These are phyloP conservation scores for Anethum foeniculum DNA, from an alignment of 140 eudicot species.

Conservation along the genomic window DNA sequence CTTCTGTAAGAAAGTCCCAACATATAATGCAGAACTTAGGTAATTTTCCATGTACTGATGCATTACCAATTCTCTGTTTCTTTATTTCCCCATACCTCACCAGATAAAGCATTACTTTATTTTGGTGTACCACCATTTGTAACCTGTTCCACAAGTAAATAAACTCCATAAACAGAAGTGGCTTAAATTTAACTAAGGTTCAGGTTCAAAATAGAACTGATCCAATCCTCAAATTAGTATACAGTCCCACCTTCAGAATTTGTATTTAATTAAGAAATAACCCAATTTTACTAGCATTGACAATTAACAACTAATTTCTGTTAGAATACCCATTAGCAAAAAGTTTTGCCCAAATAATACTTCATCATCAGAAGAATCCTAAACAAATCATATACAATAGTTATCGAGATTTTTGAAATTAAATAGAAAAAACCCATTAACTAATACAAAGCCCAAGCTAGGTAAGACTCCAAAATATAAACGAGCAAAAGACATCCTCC, in stretches of 20 bases:
- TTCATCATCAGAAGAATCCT: not conserved
- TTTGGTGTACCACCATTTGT: constrained; percentile 73
- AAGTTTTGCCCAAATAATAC: not conserved
- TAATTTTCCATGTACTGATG: constrained; percentile 74
- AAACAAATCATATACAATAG: not conserved
- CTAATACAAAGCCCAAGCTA: not conserved
- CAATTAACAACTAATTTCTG: no score
- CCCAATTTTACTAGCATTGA: not conserved
- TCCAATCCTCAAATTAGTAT: not conserved
- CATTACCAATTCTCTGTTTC: constrained; percentile 79
- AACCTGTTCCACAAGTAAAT: constrained; percentile 35
- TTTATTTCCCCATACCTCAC: constrained; percentile 96
- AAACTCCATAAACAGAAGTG: not conserved
- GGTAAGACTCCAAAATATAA: constrained; percentile 32
- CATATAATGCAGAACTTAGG: constrained; percentile 46
- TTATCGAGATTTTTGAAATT: not conserved
- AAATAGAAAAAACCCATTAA: not conserved
- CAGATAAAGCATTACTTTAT: constrained; percentile 86
- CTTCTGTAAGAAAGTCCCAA: not conserved
- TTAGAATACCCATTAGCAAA: not conserved
- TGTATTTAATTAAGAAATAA: not conserved
- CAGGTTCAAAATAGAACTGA: not conserved
- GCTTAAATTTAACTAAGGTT: not conserved
- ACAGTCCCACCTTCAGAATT: not conserved
- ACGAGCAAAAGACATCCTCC: constrained; percentile 94